Base-by-base conservation (phyloP, 2,329 filamentous ascomycete genomes). In the Tolypocladium pustulatum region DNA sequence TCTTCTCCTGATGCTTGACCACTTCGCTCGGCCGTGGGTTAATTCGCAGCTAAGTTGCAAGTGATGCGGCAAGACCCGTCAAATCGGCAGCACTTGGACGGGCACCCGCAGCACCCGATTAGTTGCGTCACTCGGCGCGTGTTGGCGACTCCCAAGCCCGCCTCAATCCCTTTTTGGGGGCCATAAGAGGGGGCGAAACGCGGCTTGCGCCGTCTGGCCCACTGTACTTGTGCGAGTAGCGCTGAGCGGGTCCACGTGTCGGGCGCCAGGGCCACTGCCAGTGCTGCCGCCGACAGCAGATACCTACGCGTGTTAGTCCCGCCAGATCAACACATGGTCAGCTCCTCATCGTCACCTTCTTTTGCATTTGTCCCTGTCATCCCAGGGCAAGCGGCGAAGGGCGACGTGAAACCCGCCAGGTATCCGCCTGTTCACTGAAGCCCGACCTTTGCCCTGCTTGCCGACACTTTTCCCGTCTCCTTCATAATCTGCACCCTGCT, bases 311-410 rank as follows among this genome's bases (percentile, higher is more conserved):
- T 30, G 54, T 41, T 40, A 40, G 36, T 55, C 37, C 36, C 30
- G 49, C 49, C 30, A 30, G 49, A 53, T 55, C 53, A 43, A 37
- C 52, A 58, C n/a, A n/a, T 25, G 41, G 20, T 30, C 32, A 38
- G 51, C 55, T 54, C 51, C 51, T 34, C 58, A 41, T 27, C 58
- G 41, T 22, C 51, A 36, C 41, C 41, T 27, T n/a, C 25, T 9
- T 55, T 12, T 41, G 25, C 40, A 30, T 51, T 53, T n/a, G 20
- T 43, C 52, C 46, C 56, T 17, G 53, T 56, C 53, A 59, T 22
- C 22, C 27, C 37, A 58, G 56, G 58, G 58, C 58, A 60, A 56
- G 52, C 52, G 38, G 38, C 38, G 38, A 41, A 41, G 58, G 58
- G 56, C 53, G 56, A 56, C 27, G n/a, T 60, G 43, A 57, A 43